These are phyloP conservation scores for Hydnomerulius pinastri DNA, from an alignment of 768 basidiomycete genomes.

Conservation along the genomic window DNA sequence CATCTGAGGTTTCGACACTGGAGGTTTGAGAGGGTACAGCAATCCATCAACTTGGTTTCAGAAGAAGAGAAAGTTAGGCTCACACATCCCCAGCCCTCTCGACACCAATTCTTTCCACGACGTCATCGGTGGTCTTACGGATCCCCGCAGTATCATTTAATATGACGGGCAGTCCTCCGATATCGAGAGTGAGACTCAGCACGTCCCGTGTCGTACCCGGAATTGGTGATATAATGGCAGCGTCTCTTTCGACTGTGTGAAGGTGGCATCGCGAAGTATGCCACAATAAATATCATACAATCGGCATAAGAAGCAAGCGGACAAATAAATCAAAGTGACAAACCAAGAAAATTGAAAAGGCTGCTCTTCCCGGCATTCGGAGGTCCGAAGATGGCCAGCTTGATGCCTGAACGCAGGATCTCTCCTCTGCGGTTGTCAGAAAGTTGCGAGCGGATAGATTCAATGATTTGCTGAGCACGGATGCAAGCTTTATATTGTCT, in stretches of 20 bases:
- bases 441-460: conserved; percentile 56
- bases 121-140: conserved; percentile 58
- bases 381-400: conserved; percentile 86
- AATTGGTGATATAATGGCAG: conserved; percentile 85
- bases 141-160: conserved; percentile 88
- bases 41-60: no score
- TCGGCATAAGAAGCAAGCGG: not conserved
- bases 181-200: conserved; percentile 81
- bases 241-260: conserved; percentile 73
- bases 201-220: conserved; percentile 92
- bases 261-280: not conserved
- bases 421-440: conserved; percentile 78
- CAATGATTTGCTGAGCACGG: conserved; percentile 50
- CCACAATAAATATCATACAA: not conserved
- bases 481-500: conserved; percentile 45
- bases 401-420: conserved; percentile 79
- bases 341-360: conserved; percentile 82
- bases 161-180: conserved; percentile 82
- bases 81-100: conserved; percentile 71
- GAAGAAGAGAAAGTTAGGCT: conserved; percentile 27
- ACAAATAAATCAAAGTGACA: conserved; percentile 4
- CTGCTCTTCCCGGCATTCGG: conserved; percentile 96
- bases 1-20: conserved; percentile 68
- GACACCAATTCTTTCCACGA: conserved; percentile 82
- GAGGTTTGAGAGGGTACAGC: not conserved